Evolutionary conservation across 192 early-diverging fungal species (phyloP), one percentile per base, ranked within the genome.

Genomic region (Geranomyces variabilis): DNA sequence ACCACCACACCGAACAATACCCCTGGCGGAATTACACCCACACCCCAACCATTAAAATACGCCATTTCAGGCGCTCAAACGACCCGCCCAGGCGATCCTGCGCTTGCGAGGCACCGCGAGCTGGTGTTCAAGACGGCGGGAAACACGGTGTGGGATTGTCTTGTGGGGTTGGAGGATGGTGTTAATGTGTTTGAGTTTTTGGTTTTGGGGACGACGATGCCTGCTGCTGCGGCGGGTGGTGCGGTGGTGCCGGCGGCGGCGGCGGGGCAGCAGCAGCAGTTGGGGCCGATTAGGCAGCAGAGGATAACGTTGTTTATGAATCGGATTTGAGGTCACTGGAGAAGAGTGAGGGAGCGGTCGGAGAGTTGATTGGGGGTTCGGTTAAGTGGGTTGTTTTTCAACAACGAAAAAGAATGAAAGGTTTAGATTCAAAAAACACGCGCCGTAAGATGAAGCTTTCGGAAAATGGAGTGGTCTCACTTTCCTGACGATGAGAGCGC

Each of bases 141-240:
- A 47, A 58, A 12, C 41, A 73, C 57, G 29, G 79, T 80, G 1
- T 72, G 60, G 28, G 79, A 80, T 70, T 71, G 71, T 61, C 41
- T 68, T n/a, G 79, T 69, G 6, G 41, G 33, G 17, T 22, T 80
- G 26, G 71, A 73, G 67, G 75, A 77, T 22, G 79, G 79, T 14
- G 70, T 80, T 0, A 80, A 80, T 62, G 71, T 68, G 31, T 80
- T 80, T 51, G 79, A 80, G 59, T 75, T 75, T 69, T 19, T 51
- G 22, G 66, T 75, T 31, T 29, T 48, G 59, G 70, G 46, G 9
- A 21, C 36, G 36, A 41, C 36, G 36, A 41, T 41, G 10, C 36
- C 36, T 3, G 36, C 36, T 3, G 36, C 36, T 3, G 36, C 36
- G 36, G 36, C 36, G 36, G 36, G 36, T 10, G 36, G 5, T 10